phyloP scores from a whole-genome alignment of 2,329 filamentous ascomycete species.

The Fusarium hainanense region DNA sequence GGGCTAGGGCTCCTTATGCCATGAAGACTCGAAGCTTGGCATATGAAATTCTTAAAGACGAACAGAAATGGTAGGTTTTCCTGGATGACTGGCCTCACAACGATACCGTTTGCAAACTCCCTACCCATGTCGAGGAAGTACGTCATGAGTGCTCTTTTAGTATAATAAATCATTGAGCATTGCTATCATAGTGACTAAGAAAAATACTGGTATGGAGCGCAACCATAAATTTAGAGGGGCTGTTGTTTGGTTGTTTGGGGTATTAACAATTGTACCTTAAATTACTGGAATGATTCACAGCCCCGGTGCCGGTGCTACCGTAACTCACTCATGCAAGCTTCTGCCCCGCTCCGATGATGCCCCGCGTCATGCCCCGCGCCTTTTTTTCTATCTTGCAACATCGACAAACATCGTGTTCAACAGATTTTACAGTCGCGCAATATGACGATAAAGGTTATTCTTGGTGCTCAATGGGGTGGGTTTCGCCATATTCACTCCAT shows the following conservation, averaged over 20 bases:
- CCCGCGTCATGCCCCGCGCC: conserved; percentile 11
- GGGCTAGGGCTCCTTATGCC: conserved; percentile 5
- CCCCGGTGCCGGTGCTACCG: conserved; percentile 6
- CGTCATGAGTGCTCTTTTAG: neutral
- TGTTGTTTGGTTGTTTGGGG: neutral
- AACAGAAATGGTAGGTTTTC: neutral
- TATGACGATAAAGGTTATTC: conserved; percentile 14
- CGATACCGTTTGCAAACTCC: neutral
- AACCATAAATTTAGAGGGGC: neutral
- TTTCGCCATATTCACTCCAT: neutral
- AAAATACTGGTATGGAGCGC: neutral
- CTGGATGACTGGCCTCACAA: neutral
- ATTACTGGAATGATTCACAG: conserved; percentile 3
- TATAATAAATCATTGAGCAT: neutral
- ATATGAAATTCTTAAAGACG: neutral
- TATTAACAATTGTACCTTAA: neutral
- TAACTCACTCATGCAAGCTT: conserved; percentile 7
- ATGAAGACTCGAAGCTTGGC: neutral
- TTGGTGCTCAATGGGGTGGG: conserved; percentile 19
- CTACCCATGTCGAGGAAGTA: neutral
- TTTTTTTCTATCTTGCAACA: conserved; percentile 18
- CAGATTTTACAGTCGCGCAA: conserved; percentile 10
- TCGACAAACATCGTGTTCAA: conserved; percentile 13
- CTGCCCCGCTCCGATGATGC: conserved; percentile 16
- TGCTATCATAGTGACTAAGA: neutral